Conservation (phyloP, 371 early-diverging fungal genomes). For the Mucor mucedo region DNA sequence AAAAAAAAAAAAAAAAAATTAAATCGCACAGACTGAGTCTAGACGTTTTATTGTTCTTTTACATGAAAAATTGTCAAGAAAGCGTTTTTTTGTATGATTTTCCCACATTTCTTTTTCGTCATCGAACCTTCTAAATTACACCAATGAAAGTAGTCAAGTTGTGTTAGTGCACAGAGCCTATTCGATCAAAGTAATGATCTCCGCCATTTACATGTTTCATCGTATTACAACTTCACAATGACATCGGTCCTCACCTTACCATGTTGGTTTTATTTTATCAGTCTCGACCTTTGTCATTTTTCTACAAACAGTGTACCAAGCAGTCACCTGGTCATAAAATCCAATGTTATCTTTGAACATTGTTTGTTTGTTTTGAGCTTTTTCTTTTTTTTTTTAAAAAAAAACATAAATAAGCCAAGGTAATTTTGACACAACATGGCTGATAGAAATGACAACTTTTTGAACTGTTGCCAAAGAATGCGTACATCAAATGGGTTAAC, state of each 20-base stretch:
- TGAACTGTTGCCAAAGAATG: too few species aligned
- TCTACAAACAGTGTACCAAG: too few species aligned
- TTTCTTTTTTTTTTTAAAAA: too few species aligned
- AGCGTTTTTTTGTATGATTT: neutral
- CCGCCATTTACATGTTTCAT: constrained; percentile 5
- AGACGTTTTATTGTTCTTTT: constrained; percentile 9
- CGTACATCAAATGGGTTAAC: too few species aligned
- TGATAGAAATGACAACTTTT: too few species aligned
- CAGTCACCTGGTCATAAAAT: too few species aligned
- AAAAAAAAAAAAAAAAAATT: neutral
- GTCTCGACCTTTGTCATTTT: too few species aligned
- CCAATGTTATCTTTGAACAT: too few species aligned
- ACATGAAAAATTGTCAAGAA: constrained; percentile 8
- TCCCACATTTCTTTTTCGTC: constrained; percentile 9
- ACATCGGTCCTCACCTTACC: neutral
- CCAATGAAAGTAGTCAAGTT: neutral
- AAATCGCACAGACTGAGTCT: constrained; percentile 6
- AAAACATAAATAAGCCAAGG: too few species aligned
- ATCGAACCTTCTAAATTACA: neutral
- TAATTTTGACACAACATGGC: too few species aligned
- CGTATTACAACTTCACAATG: neutral
- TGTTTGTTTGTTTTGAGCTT: too few species aligned
- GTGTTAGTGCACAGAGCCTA: neutral
- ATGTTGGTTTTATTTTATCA: too few species aligned
- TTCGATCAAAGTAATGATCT: constrained; percentile 5